Conservation (phyloP, 2,329 filamentous ascomycete genomes). For the Pseudogymnoascus sp. region DNA sequence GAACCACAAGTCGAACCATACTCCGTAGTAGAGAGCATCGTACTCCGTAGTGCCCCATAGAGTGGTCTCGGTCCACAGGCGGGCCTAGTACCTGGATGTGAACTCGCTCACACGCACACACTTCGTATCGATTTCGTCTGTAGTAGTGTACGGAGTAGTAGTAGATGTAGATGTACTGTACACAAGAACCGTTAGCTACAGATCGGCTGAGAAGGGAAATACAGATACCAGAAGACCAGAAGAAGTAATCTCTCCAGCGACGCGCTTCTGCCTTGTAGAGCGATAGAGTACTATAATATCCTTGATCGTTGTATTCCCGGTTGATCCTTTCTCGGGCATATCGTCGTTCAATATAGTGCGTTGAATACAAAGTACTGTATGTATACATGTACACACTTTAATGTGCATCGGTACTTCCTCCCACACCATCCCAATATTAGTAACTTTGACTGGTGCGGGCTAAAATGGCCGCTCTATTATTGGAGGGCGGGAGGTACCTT, state of each 20-base stretch:
- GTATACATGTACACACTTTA: background rate
- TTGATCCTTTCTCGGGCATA: background rate
- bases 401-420: background rate
- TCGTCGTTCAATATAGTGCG: background rate
- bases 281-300: background rate
- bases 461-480: conserved; percentile 4
- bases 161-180: background rate
- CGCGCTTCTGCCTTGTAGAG: background rate
- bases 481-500: background rate
- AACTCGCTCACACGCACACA: background rate
- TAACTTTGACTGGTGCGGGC: background rate
- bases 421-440: background rate
- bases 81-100: background rate
- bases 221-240: background rate
- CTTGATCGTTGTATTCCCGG: background rate
- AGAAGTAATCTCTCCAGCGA: background rate
- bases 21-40: background rate
- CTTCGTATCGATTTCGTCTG: background rate
- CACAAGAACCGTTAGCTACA: background rate
- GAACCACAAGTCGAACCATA: too few relatives aligned
- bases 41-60: background rate
- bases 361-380: background rate
- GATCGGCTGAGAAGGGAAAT: background rate
- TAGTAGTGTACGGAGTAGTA: background rate
- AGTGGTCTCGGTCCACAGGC: background rate